Conservation (phyloP, 768 basidiomycete species). For the Scleroderma citrinum region DNA sequence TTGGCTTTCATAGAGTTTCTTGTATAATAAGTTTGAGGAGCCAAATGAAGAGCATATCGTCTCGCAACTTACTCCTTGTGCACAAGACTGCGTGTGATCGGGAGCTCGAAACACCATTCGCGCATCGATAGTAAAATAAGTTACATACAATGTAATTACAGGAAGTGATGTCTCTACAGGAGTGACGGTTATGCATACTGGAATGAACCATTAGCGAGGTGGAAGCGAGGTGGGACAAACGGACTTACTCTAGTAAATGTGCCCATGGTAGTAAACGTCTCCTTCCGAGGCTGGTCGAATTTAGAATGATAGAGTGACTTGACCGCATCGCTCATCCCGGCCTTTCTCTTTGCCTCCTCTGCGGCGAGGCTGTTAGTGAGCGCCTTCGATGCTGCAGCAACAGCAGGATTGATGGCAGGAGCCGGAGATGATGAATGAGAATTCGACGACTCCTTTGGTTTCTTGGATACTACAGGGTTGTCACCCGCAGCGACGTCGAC, state of each 20-base stretch:
- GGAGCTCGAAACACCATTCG: too few species aligned
- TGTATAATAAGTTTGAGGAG: too few species aligned
- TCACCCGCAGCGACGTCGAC: conserved; percentile 20
- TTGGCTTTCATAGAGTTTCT: too few species aligned
- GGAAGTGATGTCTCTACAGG: too few species aligned
- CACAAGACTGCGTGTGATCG: too few species aligned
- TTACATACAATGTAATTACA: too few species aligned
- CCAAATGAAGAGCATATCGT: too few species aligned
- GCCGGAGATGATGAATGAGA: conserved; percentile 19
- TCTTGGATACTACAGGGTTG: conserved; percentile 37
- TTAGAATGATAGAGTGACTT: conserved; percentile 65
- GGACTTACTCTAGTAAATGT: conserved; percentile 83
- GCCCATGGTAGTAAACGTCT: conserved; percentile 88
- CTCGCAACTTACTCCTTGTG: too few species aligned
- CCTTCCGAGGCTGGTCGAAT: conserved; percentile 57
- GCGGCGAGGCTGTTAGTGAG: conserved; percentile 66
- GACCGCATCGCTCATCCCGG: conserved; percentile 80
- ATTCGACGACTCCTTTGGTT: conserved; percentile 25
- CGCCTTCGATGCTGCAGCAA: conserved; percentile 55
- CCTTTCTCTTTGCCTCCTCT: conserved; percentile 81
- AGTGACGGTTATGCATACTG: conserved; percentile 11
- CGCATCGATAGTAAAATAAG: too few species aligned
- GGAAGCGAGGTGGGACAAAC: neutral
- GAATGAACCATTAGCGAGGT: neutral
- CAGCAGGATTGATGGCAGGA: conserved; percentile 38